Percentiles rank a stretch among this genome's conserved stretches.
phyloP scores from a whole-genome alignment of 108 stramenopile species.

The Nitzschia sp. region DNA sequence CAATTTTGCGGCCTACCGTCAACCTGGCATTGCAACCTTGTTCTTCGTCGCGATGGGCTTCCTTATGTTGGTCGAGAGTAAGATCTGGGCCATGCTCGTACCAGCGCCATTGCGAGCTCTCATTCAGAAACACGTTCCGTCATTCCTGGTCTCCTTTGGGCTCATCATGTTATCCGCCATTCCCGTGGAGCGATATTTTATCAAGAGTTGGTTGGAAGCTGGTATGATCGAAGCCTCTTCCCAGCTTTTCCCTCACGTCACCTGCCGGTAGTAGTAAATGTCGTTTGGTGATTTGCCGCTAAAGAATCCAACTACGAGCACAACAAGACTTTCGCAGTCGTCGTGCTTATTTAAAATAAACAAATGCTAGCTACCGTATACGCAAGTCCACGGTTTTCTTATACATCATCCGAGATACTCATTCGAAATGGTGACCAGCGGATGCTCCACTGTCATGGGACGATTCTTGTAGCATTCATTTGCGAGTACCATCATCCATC shows the following conservation, averaged over 20 bases:
- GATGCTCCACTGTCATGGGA: constrained; percentile 38
- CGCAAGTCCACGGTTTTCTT: too few species aligned
- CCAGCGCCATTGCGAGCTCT: constrained; percentile 4
- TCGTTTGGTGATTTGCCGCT: too few species aligned
- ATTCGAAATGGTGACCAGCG: constrained; percentile 32
- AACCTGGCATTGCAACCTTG: constrained; percentile 21
- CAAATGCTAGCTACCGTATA: too few species aligned
- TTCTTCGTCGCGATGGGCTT: constrained; percentile 40
- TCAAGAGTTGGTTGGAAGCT: constrained; percentile 31
- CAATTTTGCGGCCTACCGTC: constrained; percentile 24
- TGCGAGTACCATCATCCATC: constrained; percentile 20
- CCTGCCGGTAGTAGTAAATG: constrained; percentile 9
- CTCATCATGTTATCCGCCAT: constrained; percentile 16
- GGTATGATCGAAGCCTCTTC: constrained; percentile 29
- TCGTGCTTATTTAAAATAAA: too few species aligned
- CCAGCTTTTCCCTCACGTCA: constrained; percentile 21
- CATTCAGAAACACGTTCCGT: constrained; percentile 1
- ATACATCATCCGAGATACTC: too few species aligned
- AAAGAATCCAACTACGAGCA: too few species aligned
- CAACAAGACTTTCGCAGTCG: too few species aligned
- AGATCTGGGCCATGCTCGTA: constrained; percentile 10
- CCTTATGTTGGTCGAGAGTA: constrained; percentile 30
- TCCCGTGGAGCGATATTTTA: constrained; percentile 28
- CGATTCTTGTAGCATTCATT: constrained; percentile 17
- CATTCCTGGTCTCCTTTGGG: constrained; percentile 3